Evolutionary conservation across 1,284 basidiomycete species (phyloP).

Genomic region (Boletus semigastroideus): DNA sequence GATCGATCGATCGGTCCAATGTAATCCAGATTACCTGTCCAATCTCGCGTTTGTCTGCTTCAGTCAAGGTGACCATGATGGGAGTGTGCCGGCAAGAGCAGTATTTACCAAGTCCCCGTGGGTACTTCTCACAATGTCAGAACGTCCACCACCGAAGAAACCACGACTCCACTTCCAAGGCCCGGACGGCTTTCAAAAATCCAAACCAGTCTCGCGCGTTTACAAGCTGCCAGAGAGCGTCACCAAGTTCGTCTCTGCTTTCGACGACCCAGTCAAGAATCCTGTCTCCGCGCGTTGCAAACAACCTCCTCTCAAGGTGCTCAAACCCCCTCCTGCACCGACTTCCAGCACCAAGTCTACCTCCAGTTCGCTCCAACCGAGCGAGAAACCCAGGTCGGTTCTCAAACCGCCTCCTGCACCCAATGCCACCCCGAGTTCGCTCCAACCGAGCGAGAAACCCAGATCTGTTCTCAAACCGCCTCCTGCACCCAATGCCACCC

Average conservation of each 20-base stretch:
- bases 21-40: conserved; percentile 45
- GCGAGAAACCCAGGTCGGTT: conserved; percentile 24
- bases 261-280: conserved; percentile 18
- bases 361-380: not conserved
- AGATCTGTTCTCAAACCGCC: conserved; percentile 20
- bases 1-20: not conserved
- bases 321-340: conserved; percentile 13
- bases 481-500: not conserved
- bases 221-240: conserved; percentile 33
- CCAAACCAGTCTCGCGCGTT: conserved; percentile 17
- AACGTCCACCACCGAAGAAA: conserved; percentile 17
- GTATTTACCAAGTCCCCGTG: conserved; percentile 4
- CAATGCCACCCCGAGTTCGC: not conserved
- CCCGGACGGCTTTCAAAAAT: conserved; percentile 31
- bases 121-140: too few relatives aligned
- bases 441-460: too few relatives aligned
- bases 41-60: conserved; percentile 47
- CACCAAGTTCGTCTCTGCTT: conserved; percentile 33
- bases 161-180: conserved; percentile 22
- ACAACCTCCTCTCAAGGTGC: conserved; percentile 15
- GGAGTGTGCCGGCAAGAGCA: not conserved
- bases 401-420: conserved; percentile 34
- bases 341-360: not conserved
- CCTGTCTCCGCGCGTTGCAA: not conserved
- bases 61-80: conserved; percentile 32